Conservation (phyloP, 768 basidiomycete species). For the Hirschioporus abietinus region DNA sequence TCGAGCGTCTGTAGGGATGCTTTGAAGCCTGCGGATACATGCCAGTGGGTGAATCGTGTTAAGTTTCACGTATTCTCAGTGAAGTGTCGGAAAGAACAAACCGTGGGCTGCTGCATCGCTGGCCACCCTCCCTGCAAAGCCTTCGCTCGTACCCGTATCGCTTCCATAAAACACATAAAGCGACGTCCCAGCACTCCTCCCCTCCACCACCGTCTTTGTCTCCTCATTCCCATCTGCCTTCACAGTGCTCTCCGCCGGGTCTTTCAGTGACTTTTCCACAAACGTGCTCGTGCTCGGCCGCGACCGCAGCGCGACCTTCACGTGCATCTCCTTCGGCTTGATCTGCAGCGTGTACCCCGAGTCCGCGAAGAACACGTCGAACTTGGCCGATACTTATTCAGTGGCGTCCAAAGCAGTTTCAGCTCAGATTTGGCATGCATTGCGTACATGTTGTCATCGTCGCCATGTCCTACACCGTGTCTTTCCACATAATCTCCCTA, state of each 20-base stretch:
- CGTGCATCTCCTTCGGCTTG: slow-evolving; percentile 38
- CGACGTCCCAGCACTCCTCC: slow-evolving; percentile 11
- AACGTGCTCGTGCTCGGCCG: slow-evolving; percentile 3
- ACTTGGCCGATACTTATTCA: too few relatives aligned
- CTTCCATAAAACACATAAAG: slow-evolving; percentile 40
- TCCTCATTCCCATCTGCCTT: slow-evolving; percentile 9
- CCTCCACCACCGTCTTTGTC: slow-evolving; percentile 12
- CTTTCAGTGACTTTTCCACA: slow-evolving; percentile 8
- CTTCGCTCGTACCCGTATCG: slow-evolving; percentile 44
- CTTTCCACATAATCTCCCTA: too few relatives aligned
- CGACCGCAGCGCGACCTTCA: slow-evolving; percentile 33
- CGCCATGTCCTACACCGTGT: too few relatives aligned
- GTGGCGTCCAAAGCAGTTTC: too few relatives aligned
- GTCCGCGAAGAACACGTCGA: too few relatives aligned
- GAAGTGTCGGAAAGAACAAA: slow-evolving; percentile 16
- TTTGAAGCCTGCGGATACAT: slow-evolving; percentile 30
- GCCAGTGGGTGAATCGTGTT: neutral
- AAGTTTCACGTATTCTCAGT: neutral
- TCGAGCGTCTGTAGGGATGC: slow-evolving; percentile 36
- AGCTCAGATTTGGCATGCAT: too few relatives aligned
- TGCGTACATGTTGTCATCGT: too few relatives aligned
- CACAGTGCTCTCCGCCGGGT: neutral
- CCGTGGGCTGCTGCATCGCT: slow-evolving; percentile 33
- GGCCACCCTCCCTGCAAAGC: slow-evolving; percentile 41
- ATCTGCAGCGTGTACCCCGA: slow-evolving; percentile 42